phyloP scores from a whole-genome alignment of 345 rosid species.

The Hypericum perforatum region DNA sequence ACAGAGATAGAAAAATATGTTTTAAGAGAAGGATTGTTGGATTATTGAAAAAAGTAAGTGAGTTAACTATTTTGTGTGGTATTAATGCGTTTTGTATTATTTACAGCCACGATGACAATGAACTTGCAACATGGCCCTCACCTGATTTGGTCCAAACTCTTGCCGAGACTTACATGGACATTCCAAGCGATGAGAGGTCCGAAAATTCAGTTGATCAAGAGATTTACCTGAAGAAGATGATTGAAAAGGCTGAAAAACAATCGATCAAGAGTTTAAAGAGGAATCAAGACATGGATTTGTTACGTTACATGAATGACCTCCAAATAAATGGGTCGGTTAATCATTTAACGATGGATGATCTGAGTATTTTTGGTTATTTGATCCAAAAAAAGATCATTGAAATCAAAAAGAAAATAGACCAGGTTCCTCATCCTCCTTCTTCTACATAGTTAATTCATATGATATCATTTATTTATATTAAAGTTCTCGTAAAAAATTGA shows the following conservation, averaged over 20 bases:
- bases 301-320: conserved; percentile 15
- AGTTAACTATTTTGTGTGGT: conserved; percentile 32
- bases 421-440: conserved; percentile 7
- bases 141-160: conserved; percentile 4
- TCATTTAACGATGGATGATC: conserved; percentile 6
- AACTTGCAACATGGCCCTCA: conserved; percentile 36
- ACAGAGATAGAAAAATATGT: conserved; percentile 31
- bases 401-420: conserved; percentile 10
- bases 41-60: conserved; percentile 37
- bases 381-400: conserved; percentile 19
- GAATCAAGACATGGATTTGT: conserved; percentile 14
- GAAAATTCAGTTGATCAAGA: conserved; percentile 30
- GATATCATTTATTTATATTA: too few species aligned
- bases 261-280: conserved; percentile 9
- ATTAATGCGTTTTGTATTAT: conserved; percentile 25
- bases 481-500: too few species aligned
- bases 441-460: too few species aligned
- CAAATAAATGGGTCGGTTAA: conserved; percentile 3
- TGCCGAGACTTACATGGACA: conserved; percentile 11
- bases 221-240: conserved; percentile 20
- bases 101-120: conserved; percentile 25
- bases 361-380: too few species aligned
- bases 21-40: conserved; percentile 36
- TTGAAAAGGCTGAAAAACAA: too few species aligned
- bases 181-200: conserved; percentile 19